Evolutionary conservation across 441 rosid species (phyloP), one percentile per base, ranked within the genome.

Genomic region (Mallotus repandus): DNA sequence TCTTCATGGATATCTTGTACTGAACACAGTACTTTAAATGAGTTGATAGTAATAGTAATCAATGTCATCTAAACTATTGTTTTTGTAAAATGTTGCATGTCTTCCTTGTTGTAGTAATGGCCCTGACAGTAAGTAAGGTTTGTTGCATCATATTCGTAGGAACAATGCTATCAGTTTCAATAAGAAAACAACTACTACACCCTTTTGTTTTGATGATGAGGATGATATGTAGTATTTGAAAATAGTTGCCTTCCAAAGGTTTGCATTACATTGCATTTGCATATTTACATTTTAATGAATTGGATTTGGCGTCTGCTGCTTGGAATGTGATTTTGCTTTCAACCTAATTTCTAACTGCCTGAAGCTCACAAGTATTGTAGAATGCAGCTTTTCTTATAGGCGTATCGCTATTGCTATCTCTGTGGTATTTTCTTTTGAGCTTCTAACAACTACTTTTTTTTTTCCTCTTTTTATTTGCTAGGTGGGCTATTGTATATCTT

Each of bases 401-500:
- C 16, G 16, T 19, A 48, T 16, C 35, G 5, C 1, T 62, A 35
- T 35, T 0, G 5, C 38, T 35, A 5, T 2, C 4, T 0, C 2
- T 46, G n/a, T 13, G 15, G 25, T 43, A 45, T 62, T 56, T 62
- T 55, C 41, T 10, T 64, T 58, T 18, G 54, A 13, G 53, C 29
- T 52, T 69, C 52, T 50, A 11, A 49, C 54, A 5, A 6, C 69
- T 54, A 66, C 61, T 43, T 4, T n/a, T 16, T 43, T 4, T n/a
- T 16, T 68, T 57, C 43, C n/a, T 59, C 49, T 72, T 70, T 69
- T 63, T 68, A 21, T 68, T 38, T 81, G 64, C 68, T 64, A 94
- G 98, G 98, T 95, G 96, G 97, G 97, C 99, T 12, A 94, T 94
- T 81, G 98, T 94, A 46, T 94, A 94, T 79, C 81, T 92, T 75